Base-by-base conservation (phyloP, 495 filamentous ascomycete species). In the Cryomyces antarcticus region DNA sequence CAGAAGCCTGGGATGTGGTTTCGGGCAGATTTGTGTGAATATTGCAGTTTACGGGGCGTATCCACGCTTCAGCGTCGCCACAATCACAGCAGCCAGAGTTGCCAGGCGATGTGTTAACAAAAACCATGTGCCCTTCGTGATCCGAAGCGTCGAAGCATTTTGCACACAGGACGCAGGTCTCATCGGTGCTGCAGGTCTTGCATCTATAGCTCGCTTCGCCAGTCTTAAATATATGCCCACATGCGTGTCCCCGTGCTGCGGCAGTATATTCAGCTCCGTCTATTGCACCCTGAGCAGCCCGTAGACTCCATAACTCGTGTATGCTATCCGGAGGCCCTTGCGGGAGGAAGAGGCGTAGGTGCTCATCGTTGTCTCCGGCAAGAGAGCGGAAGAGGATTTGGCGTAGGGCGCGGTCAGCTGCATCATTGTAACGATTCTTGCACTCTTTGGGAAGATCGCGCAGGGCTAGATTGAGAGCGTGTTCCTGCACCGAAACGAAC, bases 51-150 rank as follows among this genome's bases (percentile, higher is more conserved):
- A 95, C 71, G 28, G 87, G 87, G 28, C 74, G 56, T 52, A 72
- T 74, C 89, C 89, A 97, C 5, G 89, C 89, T 55, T 97, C 89
- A 9, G 74, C 70, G 56, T 97, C 89, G 37, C 89, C 92, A 55
- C 89, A 97, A 54, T 97, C 89, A 57, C 89, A 97, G 61, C 89
- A 96, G 33, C 92, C 89, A 52, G 77, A 84, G 53, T 93, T 94
- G 2, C 88, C 88, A 1, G 75, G 73, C 1, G 86, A 92, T 31
- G 93, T 71, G 41, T 65, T 80, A 37, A 95, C 78, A 49, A 81
- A 75, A 38, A 96, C 86, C 59, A 80, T 79, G 56, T 97, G 89
- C 28, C 75, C 84, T n/a, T 81, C 78, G 59, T 97, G 89, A 54
- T 96, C 89, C 10, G 86, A 95, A 5, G 85, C 71, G 49, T 95